A percentile compares a stretch with the other conserved stretches of the same genome.
phyloP scores from a whole-genome alignment of 2,329 filamentous ascomycete genomes.

The Dothistroma septosporum region DNA sequence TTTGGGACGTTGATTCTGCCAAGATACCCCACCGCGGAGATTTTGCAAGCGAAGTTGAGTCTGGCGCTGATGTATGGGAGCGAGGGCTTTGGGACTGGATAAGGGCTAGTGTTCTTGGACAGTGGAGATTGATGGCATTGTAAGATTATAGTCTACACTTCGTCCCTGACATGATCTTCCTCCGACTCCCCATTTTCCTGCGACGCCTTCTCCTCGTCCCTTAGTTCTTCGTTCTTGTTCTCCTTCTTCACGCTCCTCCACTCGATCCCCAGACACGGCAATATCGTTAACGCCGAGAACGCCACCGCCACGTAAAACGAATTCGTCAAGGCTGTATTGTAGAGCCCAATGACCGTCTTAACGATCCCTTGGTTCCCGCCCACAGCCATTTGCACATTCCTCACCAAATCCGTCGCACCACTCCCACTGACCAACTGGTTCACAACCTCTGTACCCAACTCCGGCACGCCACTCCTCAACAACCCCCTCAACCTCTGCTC shows the following conservation, averaged over 20 bases:
- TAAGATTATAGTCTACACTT: background rate
- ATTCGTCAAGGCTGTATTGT: slow-evolving; percentile 3
- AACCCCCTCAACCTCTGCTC: slow-evolving; percentile 1
- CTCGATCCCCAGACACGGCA: slow-evolving; percentile 10
- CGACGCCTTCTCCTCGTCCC: slow-evolving; percentile 3
- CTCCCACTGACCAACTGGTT: background rate
- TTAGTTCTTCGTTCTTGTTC: slow-evolving; percentile 11
- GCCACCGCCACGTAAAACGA: slow-evolving; percentile 11
- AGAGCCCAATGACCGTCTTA: background rate
- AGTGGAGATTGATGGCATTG: background rate
- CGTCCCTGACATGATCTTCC: background rate
- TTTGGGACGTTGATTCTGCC: slow-evolving; percentile 85
- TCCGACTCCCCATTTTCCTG: background rate
- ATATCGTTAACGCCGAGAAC: slow-evolving; percentile 8
- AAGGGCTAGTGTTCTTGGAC: slow-evolving; percentile 5
- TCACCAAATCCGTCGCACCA: slow-evolving; percentile 7
- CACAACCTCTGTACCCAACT: slow-evolving; percentile 1
- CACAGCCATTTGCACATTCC: background rate
- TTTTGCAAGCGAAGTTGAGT: slow-evolving; percentile 68
- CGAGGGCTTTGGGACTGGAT: slow-evolving; percentile 67
- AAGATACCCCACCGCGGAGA: slow-evolving; percentile 68
- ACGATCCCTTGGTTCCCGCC: background rate
- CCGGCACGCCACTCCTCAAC: background rate
- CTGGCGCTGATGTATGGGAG: slow-evolving; percentile 80
- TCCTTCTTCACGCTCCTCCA: slow-evolving; percentile 34